These are phyloP conservation scores for Xylaria hypoxylon DNA, from an alignment of 2,329 filamentous ascomycete species.

Conservation along the genomic window DNA sequence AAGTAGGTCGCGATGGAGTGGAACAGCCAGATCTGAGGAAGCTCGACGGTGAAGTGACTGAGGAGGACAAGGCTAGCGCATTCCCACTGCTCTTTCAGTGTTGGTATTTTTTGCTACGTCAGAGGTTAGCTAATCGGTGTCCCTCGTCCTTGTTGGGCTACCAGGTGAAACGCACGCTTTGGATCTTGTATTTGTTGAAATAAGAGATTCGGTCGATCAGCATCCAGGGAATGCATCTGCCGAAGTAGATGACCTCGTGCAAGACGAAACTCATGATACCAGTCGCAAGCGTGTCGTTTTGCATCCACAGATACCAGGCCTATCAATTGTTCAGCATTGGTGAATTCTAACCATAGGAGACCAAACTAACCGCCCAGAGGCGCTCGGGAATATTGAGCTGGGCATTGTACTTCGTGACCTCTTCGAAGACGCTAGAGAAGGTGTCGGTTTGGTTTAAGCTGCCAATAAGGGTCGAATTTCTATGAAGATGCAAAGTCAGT, in stretches of 20 bases:
- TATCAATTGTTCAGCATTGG: conserved; percentile 48
- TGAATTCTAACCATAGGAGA: conserved; percentile 33
- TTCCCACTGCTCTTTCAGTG: conserved; percentile 91
- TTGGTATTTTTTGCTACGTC: conserved; percentile 80
- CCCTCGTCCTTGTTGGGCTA: not conserved
- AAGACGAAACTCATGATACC: conserved; percentile 97
- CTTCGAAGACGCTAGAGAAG: conserved; percentile 70
- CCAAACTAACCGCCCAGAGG: conserved; percentile 80
- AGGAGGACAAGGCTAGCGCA: conserved; percentile 93
- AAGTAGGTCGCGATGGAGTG: conserved; percentile 95
- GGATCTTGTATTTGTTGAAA: conserved; percentile 95
- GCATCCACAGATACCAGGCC: conserved; percentile 97
- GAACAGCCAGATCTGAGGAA: conserved; percentile 99
- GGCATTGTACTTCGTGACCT: conserved; percentile 79
- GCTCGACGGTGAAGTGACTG: conserved; percentile 96
- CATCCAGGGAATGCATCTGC: conserved; percentile 89
- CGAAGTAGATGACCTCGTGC: conserved; percentile 96
- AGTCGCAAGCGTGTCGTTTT: conserved; percentile 95
- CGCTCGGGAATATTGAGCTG: conserved; percentile 88
- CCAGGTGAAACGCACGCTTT: conserved; percentile 69
- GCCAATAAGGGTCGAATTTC: conserved; percentile 63
- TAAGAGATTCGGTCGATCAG: conserved; percentile 88
- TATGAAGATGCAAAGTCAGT: conserved; percentile 45
- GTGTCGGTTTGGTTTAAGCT: conserved; percentile 62
- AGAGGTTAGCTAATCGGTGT: conserved; percentile 41